Percentiles rank a stretch among this genome's conserved stretches.
These are phyloP conservation scores for Lentinula detonsa DNA, from an alignment of 768 basidiomycete genomes.

Conservation along the genomic window DNA sequence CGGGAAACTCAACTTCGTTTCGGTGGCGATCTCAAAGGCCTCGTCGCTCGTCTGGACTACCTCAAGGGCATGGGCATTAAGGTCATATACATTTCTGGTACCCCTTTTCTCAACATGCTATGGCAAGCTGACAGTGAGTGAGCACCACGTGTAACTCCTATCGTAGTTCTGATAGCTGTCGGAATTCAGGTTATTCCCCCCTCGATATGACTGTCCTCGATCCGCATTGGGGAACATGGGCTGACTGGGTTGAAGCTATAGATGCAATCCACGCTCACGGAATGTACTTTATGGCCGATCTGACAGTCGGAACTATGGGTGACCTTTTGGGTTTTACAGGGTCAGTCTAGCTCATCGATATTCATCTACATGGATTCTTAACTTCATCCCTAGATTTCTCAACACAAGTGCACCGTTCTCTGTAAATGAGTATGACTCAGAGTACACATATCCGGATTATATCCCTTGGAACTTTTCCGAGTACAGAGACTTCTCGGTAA, in stretches of 20 bases:
- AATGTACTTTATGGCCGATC: slow-evolving; percentile 93
- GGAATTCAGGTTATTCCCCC: slow-evolving; percentile 75
- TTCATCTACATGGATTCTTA: neutral
- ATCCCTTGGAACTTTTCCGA: slow-evolving; percentile 82
- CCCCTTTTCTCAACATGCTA: slow-evolving; percentile 89
- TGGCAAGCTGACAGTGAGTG: slow-evolving; percentile 93
- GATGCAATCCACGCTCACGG: slow-evolving; percentile 72
- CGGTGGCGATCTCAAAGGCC: slow-evolving; percentile 84
- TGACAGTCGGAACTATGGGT: slow-evolving; percentile 89
- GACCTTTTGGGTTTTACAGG: slow-evolving; percentile 84
- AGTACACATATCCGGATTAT: slow-evolving; percentile 73
- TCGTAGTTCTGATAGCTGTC: slow-evolving; percentile 3
- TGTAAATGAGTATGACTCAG: slow-evolving; percentile 62
- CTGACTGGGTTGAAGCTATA: slow-evolving; percentile 73
- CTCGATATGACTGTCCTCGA: slow-evolving; percentile 88
- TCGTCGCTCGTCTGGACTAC: slow-evolving; percentile 75
- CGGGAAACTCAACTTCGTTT: slow-evolving; percentile 85
- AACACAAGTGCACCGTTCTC: slow-evolving; percentile 80
- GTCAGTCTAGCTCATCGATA: slow-evolving; percentile 32
- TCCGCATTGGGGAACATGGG: slow-evolving; percentile 85
- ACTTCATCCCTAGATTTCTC: slow-evolving; percentile 43
- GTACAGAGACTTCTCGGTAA: slow-evolving; percentile 79
- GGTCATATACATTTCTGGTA: slow-evolving; percentile 88
- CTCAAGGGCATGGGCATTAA: slow-evolving; percentile 86
- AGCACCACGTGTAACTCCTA: slow-evolving; percentile 2